These are phyloP conservation scores for Endothia cerciana DNA, from an alignment of 2,329 filamentous ascomycete genomes.

Conservation along the genomic window DNA sequence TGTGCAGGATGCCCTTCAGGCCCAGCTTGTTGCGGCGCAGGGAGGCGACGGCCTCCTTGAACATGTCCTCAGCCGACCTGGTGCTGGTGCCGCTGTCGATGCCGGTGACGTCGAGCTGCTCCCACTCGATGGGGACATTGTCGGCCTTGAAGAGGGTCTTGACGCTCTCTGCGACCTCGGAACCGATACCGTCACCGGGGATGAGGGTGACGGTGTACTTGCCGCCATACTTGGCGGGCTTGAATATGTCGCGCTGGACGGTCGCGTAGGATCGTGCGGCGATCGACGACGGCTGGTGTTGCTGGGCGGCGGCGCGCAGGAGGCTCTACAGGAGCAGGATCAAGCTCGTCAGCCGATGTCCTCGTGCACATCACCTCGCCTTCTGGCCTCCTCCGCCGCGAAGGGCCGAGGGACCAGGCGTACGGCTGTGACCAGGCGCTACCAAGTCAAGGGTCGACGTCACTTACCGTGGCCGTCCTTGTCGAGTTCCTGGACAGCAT, in stretches of 20 bases:
- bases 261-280: constrained; percentile 71
- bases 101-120: constrained; percentile 94
- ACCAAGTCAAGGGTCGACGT: constrained; percentile 4
- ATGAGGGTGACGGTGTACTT: constrained; percentile 99
- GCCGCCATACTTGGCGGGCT: constrained; percentile 97
- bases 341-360: constrained; percentile 10
- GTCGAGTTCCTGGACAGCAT: constrained; percentile 65
- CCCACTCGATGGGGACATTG: constrained; percentile 96
- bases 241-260: constrained; percentile 94
- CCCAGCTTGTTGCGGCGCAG: constrained; percentile 98
- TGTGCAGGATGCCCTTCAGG: constrained; percentile 98
- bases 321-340: constrained; percentile 49
- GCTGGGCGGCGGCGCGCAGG: constrained; percentile 52
- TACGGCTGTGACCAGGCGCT: not conserved
- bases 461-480: constrained; percentile 61
- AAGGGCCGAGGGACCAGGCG: not conserved
- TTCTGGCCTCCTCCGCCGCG: not conserved
- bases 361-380: not conserved
- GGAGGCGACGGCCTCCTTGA: constrained; percentile 93
- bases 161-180: constrained; percentile 93
- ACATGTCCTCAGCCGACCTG: constrained; percentile 84
- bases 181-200: constrained; percentile 97
- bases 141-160: constrained; percentile 99
- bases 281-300: constrained; percentile 45
- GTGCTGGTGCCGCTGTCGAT: constrained; percentile 74